Percentiles rank a stretch among this genome's conserved stretches.
Evolutionary conservation across 2,329 filamentous ascomycete species (phyloP).

Genomic region (Neofusicoccum cordaticola): DNA sequence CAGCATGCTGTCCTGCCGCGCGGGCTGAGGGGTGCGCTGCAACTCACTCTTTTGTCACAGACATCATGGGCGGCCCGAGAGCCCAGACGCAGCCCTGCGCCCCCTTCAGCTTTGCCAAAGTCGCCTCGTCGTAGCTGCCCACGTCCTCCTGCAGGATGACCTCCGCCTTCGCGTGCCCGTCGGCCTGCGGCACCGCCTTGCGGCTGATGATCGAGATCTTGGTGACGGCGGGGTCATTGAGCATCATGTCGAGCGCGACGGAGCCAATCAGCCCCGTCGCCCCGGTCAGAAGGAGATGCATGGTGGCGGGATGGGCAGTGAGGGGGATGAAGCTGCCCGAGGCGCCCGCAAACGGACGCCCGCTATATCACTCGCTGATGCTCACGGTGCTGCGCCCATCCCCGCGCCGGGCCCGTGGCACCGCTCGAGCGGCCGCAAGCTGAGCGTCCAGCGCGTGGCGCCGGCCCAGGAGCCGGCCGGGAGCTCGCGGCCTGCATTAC

Average conservation of each 20-base stretch:
- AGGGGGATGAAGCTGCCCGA: neutral
- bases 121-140: conserved; percentile 53
- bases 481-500: neutral
- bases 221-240: conserved; percentile 48
- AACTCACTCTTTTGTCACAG: conserved; percentile 59
- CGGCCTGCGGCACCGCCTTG: conserved; percentile 61
- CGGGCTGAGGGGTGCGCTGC: neutral
- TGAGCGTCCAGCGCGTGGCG: neutral
- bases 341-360: neutral
- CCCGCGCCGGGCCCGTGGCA: neutral
- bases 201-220: conserved; percentile 68
- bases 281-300: conserved; percentile 45
- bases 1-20: neutral
- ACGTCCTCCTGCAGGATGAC: conserved; percentile 72
- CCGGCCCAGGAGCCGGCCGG: neutral
- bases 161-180: conserved; percentile 54
- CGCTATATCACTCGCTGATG: neutral
- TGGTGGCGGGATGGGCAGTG: conserved; percentile 13
- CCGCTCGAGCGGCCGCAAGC: neutral
- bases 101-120: conserved; percentile 60
- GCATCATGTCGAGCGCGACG: conserved; percentile 37
- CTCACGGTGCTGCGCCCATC: neutral
- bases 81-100: conserved; percentile 73
- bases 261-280: conserved; percentile 45
- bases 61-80: conserved; percentile 61